Percentiles rank a stretch among this genome's conserved stretches.
Conservation (phyloP, 345 rosid species). For the Citrus sinensis region DVS_A1.0 CM039164.1:8662501-8663000, state of each 20-base stretch:
- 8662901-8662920: conserved; percentile 97
- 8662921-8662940: conserved; percentile 54
- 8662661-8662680: conserved; percentile 99
- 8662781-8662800: not conserved
- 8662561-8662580: too few species aligned
- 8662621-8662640: conserved; percentile 97
- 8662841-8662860: conserved; percentile 98
- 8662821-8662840: conserved; percentile 81
- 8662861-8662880: conserved; percentile 95
- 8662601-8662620: conserved; percentile 98
- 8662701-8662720: conserved; percentile 72
- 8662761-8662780: not conserved
- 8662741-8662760: not conserved
- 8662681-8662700: conserved; percentile 94
- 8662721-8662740: conserved; percentile 16
- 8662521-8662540: too few species aligned
- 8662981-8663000: not conserved
- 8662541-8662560: too few species aligned
- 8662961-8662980: not conserved
- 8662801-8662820: conserved; percentile 40
- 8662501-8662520: too few species aligned
- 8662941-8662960: not conserved
- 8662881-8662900: conserved; percentile 96
- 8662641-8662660: conserved; percentile 96
- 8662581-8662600: conserved; percentile 31